Evolutionary conservation across 2,329 filamentous ascomycete genomes (phyloP).

Genomic region (Epichloe hybrida): DNA sequence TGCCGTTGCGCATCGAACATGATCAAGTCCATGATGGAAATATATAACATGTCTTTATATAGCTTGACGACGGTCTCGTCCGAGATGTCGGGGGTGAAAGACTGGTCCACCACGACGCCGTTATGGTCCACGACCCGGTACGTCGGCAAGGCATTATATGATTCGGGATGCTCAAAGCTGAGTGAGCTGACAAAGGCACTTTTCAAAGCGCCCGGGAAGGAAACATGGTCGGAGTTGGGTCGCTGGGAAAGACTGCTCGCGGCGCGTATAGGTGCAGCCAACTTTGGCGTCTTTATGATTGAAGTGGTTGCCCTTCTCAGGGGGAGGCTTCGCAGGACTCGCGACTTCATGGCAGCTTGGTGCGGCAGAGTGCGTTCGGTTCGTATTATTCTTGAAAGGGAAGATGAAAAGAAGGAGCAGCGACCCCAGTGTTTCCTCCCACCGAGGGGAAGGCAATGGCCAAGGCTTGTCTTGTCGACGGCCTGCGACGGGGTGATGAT

Average conservation of each 20-base stretch:
- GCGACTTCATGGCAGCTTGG: constrained; percentile 19
- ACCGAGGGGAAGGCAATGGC: neutral
- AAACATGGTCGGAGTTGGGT: constrained; percentile 41
- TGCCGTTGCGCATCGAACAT: constrained; percentile 98
- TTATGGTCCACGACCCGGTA: constrained; percentile 88
- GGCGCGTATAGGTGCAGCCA: constrained; percentile 17
- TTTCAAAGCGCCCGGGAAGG: constrained; percentile 92
- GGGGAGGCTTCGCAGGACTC: constrained; percentile 18
- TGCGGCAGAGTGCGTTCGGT: neutral
- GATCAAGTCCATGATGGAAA: constrained; percentile 84
- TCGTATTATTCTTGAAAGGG: too few relatives aligned
- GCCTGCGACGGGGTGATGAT: constrained; percentile 5
- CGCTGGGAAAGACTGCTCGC: constrained; percentile 41
- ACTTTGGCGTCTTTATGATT: constrained; percentile 10
- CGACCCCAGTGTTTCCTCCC: neutral
- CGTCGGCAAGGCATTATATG: constrained; percentile 67
- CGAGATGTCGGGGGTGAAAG: constrained; percentile 53
- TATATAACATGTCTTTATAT: constrained; percentile 52
- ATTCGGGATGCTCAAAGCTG: constrained; percentile 60
- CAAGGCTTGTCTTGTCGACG: constrained; percentile 6
- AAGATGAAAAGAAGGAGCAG: neutral
- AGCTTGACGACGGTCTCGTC: constrained; percentile 47
- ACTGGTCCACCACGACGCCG: constrained; percentile 65
- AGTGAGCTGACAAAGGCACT: constrained; percentile 79
- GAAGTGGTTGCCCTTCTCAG: constrained; percentile 13